A percentile compares a stretch with the other conserved stretches of the same genome.
Evolutionary conservation across 805 yeast species (phyloP).

Genomic region (Nakazawaea laoshanensis): DNA sequence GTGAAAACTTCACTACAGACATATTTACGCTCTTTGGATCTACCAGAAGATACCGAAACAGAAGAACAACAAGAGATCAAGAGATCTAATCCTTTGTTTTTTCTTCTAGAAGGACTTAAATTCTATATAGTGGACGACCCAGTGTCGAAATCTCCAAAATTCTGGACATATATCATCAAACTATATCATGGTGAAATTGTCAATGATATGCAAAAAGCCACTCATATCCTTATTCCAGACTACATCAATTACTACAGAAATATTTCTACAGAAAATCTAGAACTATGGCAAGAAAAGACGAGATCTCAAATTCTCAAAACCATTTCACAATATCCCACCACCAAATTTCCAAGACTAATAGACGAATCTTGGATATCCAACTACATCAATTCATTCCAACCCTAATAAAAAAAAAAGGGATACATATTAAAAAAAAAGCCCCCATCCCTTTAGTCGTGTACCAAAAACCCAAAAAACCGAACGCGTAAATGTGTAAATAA

Average conservation of each 20-base stretch:
- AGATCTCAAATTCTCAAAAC: too few relatives aligned
- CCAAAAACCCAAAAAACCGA: neutral
- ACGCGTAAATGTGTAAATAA: neutral
- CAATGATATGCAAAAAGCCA: slow-evolving; percentile 19
- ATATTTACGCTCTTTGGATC: slow-evolving; percentile 7
- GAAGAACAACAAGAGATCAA: slow-evolving; percentile 5
- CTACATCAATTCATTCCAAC: too few relatives aligned
- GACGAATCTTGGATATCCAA: slow-evolving; percentile 15
- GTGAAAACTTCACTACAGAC: too few relatives aligned
- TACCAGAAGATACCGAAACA: slow-evolving; percentile 7
- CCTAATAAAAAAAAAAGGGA: too few relatives aligned
- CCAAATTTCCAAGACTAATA: slow-evolving; percentile 32
- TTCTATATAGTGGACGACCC: slow-evolving; percentile 22
- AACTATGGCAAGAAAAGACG: too few relatives aligned
- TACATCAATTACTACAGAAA: too few relatives aligned
- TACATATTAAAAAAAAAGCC: neutral
- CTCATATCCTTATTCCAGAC: slow-evolving; percentile 30
- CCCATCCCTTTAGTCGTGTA: neutral
- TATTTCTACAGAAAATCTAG: too few relatives aligned
- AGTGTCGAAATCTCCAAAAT: too few relatives aligned
- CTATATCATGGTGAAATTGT: slow-evolving; percentile 37
- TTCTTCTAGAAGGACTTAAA: slow-evolving; percentile 24
- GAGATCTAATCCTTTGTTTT: slow-evolving; percentile 12
- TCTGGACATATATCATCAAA: slow-evolving; percentile 24
- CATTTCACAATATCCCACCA: too few relatives aligned